These are phyloP conservation scores for Pyrenophora seminiperda DNA, from an alignment of 2,329 filamentous ascomycete species.

Conservation along the genomic window DNA sequence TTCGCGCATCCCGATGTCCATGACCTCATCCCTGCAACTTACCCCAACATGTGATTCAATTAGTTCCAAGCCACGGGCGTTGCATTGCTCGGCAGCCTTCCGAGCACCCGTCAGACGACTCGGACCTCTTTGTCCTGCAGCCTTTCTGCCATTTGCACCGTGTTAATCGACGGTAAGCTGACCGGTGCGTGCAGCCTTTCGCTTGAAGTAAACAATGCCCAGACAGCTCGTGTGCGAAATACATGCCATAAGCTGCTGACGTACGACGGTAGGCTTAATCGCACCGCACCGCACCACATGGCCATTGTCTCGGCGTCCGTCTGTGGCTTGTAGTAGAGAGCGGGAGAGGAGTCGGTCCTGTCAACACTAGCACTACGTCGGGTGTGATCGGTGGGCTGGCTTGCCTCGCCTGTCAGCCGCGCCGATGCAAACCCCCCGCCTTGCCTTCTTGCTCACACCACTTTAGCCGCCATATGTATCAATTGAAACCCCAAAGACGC, in stretches of 20 bases:
- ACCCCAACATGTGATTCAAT: neutral
- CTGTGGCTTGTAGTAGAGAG: slow-evolving; percentile 5
- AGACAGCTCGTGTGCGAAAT: too few species aligned
- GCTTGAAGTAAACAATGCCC: too few species aligned
- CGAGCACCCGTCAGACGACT: neutral
- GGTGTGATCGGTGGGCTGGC: slow-evolving; percentile 5
- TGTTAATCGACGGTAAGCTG: too few species aligned
- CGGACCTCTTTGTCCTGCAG: neutral
- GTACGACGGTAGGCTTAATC: too few species aligned
- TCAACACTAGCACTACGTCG: slow-evolving; percentile 2
- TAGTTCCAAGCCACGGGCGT: slow-evolving; percentile 6
- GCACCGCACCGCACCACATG: neutral
- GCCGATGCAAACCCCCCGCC: neutral
- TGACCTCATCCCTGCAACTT: slow-evolving; percentile 8
- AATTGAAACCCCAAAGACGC: neutral
- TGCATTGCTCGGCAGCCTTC: slow-evolving; percentile 8
- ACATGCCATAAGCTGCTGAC: too few species aligned
- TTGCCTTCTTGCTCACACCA: too few species aligned
- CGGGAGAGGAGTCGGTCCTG: neutral
- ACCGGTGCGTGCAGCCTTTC: too few species aligned
- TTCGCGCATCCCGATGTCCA: slow-evolving; percentile 11
- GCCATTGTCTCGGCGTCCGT: neutral
- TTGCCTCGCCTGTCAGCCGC: slow-evolving; percentile 11
- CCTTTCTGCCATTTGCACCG: too few species aligned
- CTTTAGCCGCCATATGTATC: slow-evolving; percentile 2